These are phyloP conservation scores for Thermomucor indicae-seudaticae DNA, from an alignment of 371 early-diverging fungal species.

Conservation along the genomic window DNA sequence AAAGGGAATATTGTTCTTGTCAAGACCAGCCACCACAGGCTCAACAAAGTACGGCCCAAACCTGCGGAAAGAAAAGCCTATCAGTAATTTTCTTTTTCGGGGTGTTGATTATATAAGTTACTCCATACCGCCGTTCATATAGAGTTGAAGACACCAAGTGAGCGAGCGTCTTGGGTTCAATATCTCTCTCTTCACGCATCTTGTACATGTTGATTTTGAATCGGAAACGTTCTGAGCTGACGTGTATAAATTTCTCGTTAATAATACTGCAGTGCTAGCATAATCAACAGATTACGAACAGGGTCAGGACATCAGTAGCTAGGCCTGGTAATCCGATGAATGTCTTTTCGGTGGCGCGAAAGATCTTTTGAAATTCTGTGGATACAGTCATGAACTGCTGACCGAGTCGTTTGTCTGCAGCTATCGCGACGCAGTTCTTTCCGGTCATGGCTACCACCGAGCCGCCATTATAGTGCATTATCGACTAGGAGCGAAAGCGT, in stretches of 20 bases:
- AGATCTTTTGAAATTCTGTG: conserved; percentile 94
- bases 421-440: conserved; percentile 98
- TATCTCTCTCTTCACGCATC: conserved; percentile 94
- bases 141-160: conserved; percentile 96
- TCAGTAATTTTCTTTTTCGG: no score
- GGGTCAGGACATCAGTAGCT: conserved; percentile 96
- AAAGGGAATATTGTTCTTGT: conserved; percentile 88
- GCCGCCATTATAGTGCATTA: conserved; percentile 93
- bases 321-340: conserved; percentile 95
- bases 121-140: conserved; percentile 84
- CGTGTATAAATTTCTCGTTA: conserved; percentile 17
- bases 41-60: conserved; percentile 97
- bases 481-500: no score
- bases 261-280: background rate
- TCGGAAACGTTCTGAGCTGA: conserved; percentile 86
- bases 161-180: conserved; percentile 93
- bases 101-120: no score
- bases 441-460: conserved; percentile 99
- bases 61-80: conserved; percentile 40
- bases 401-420: conserved; percentile 93
- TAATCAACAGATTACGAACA: conserved; percentile 53
- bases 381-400: conserved; percentile 92
- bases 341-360: conserved; percentile 80
- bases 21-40: conserved; percentile 96
- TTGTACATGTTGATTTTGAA: conserved; percentile 98